These are phyloP conservation scores for Nymphaea thermarum DNA, from an alignment of 164 flowering plant genomes.

Conservation along the genomic window DNA sequence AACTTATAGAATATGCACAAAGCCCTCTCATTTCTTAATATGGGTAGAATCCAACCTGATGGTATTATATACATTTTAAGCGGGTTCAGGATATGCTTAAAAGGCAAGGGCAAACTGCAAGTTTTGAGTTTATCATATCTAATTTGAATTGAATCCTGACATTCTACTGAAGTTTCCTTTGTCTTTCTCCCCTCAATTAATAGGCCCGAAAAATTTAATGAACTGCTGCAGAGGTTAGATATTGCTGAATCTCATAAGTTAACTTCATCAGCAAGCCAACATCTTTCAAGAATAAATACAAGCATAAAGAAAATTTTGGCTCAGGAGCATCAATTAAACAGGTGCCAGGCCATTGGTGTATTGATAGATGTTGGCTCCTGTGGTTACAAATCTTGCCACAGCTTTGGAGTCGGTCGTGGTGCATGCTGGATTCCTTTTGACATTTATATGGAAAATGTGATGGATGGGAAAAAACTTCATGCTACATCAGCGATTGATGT, in stretches of 20 bases:
- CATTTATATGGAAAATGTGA: slow-evolving; percentile 51
- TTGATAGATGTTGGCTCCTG: slow-evolving; percentile 31
- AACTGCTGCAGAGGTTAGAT: slow-evolving; percentile 43
- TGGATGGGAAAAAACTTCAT: slow-evolving; percentile 60
- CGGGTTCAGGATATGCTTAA: neutral
- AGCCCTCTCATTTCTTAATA: too few relatives aligned
- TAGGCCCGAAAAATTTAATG: slow-evolving; percentile 53
- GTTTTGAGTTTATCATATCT: too few relatives aligned
- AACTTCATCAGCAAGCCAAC: slow-evolving; percentile 21
- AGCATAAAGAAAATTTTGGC: slow-evolving; percentile 27
- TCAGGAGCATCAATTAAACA: slow-evolving; percentile 38
- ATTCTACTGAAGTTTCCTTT: neutral
- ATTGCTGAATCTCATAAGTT: slow-evolving; percentile 33
- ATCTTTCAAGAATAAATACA: slow-evolving; percentile 28
- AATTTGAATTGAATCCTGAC: too few relatives aligned
- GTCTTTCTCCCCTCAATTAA: slow-evolving; percentile 6
- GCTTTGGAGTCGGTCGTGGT: slow-evolving; percentile 29
- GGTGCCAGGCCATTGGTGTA: slow-evolving; percentile 30
- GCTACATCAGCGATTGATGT: slow-evolving; percentile 36
- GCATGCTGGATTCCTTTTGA: slow-evolving; percentile 60
- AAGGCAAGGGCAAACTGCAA: neutral
- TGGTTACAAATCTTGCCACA: slow-evolving; percentile 22
- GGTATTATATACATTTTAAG: neutral
- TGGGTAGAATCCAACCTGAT: too few relatives aligned
- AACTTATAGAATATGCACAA: too few relatives aligned